Evolutionary conservation across 192 early-diverging fungal species (phyloP), one percentile per base, ranked within the genome.

Genomic region (Backusella morwellensis): DNA sequence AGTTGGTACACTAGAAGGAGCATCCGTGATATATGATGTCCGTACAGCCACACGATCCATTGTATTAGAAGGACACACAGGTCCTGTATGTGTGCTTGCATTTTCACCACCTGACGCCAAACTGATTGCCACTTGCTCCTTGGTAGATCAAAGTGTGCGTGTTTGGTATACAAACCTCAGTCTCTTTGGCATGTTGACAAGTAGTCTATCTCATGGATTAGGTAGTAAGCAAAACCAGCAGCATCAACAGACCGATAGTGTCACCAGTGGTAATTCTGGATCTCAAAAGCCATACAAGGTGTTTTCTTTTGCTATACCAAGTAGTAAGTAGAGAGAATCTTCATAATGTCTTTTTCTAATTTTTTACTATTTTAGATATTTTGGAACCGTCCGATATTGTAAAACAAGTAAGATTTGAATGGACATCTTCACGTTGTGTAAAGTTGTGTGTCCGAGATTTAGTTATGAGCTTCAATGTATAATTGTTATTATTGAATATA

Each of bases 71-170:
- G 94, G 95, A 0, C 93, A 95, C 68, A 77, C 79, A n/a, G 86
- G 83, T 44, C 50, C 92, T 21, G 86, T 95, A 1, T 86, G 87
- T 9, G 93, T 91, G 9, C 81, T 96, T 3, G 82, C 88, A 8
- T 96, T 94, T 78, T 97, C 95, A 8, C 76, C 76, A 66, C 83
- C 85, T 2, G 94, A 95, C 79, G 95, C 93, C 34, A 91, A 91
- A 79, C 83, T 91, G 5, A 88, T 95, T 68, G 92, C 91, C 0
- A 91, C 93, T 0, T 94, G 89, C 52, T 90, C 91, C 4, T 74
- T 93, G 8, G 82, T 87, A 34, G 93, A 95, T 76, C 87, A 89
- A 68, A 87, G 75, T 4, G 92, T 96, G 0, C 83, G 88, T 54
- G 84, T 96, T 41, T 96, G 92, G 92, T 92, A 95, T 69, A 86